Conservation (phyloP, 805 yeast species). For the Ogataea ganodermae region DNA sequence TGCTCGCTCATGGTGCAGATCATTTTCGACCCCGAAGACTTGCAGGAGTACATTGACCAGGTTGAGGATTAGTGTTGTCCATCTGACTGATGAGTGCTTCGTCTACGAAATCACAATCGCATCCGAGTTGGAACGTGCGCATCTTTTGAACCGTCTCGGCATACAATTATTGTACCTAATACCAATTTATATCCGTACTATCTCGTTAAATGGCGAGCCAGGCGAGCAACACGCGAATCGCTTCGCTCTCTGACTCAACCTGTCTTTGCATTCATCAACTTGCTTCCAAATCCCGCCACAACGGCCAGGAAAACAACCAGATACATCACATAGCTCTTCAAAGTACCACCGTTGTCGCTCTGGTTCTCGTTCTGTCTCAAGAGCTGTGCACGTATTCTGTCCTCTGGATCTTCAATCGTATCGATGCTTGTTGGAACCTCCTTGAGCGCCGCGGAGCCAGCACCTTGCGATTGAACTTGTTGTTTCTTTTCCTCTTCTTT, state of each 20-base stretch:
- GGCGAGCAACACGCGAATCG: background rate
- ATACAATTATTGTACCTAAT: background rate
- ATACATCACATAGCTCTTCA: constrained; percentile 15
- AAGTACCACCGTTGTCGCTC: constrained; percentile 10
- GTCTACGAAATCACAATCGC: background rate
- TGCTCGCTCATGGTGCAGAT: constrained; percentile 93
- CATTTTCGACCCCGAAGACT: constrained; percentile 71
- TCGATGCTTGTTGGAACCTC: constrained; percentile 37
- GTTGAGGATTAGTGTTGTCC: constrained; percentile 10
- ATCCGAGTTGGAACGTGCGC: background rate
- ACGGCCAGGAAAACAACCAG: constrained; percentile 20
- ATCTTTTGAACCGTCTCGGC: background rate
- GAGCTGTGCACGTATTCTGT: constrained; percentile 54
- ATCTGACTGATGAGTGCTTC: background rate
- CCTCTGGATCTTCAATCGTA: constrained; percentile 63
- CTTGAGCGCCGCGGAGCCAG: background rate
- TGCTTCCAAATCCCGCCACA: constrained; percentile 19
- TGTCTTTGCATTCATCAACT: constrained; percentile 12
- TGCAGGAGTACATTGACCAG: constrained; percentile 45
- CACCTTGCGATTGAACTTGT: constrained; percentile 1
- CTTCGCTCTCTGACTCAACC: background rate
- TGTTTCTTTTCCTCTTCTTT: constrained; percentile 16
- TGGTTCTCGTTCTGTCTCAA: constrained; percentile 10
- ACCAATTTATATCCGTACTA: background rate
- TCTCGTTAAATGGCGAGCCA: no score